A percentile compares a stretch with the other conserved stretches of the same genome.
phyloP scores from a whole-genome alignment of 2,329 filamentous ascomycete species.

The Geoglossum cookeanum region DNA sequence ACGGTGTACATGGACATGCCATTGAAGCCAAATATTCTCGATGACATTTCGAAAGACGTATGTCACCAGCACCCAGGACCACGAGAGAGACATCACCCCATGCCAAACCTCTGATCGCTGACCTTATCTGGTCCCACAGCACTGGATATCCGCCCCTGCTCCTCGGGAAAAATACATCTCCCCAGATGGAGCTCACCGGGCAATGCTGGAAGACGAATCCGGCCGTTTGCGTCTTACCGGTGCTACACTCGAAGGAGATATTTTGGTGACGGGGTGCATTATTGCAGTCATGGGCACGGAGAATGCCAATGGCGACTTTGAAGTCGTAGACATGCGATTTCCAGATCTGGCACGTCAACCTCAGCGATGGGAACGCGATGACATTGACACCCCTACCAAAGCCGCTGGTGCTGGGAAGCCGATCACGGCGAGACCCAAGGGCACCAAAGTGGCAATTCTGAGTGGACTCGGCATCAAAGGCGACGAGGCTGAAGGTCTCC shows the following conservation, averaged over 20 bases:
- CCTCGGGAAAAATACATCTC: conserved; percentile 58
- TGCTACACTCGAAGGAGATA: conserved; percentile 41
- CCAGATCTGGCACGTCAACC: conserved; percentile 74
- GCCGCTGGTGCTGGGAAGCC: conserved; percentile 18
- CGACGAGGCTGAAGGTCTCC: conserved; percentile 51
- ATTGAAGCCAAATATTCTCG: conserved; percentile 85
- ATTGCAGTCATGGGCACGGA: conserved; percentile 91
- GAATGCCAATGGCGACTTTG: conserved; percentile 78
- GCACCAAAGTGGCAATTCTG: conserved; percentile 65
- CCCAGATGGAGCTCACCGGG: conserved; percentile 39
- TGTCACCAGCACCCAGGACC: conserved; percentile 13
- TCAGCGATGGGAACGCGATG: conserved; percentile 53
- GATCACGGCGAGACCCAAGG: conserved; percentile 23
- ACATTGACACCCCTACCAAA: conserved; percentile 20
- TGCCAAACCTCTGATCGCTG: conserved; percentile 3
- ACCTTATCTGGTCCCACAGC: conserved; percentile 27
- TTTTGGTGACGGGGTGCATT: conserved; percentile 83
- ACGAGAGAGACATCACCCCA: neutral
- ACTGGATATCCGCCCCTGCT: conserved; percentile 74
- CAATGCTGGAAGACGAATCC: conserved; percentile 91
- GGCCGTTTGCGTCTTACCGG: conserved; percentile 70
- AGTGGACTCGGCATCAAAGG: conserved; percentile 76
- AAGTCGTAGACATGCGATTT: conserved; percentile 76
- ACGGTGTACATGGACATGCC: conserved; percentile 97
- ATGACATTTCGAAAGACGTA: conserved; percentile 86